Percentiles rank a stretch among this genome's conserved stretches.
Evolutionary conservation across 768 basidiomycete species (phyloP).

Genomic region (Mycena olivaceomarginata): DNA sequence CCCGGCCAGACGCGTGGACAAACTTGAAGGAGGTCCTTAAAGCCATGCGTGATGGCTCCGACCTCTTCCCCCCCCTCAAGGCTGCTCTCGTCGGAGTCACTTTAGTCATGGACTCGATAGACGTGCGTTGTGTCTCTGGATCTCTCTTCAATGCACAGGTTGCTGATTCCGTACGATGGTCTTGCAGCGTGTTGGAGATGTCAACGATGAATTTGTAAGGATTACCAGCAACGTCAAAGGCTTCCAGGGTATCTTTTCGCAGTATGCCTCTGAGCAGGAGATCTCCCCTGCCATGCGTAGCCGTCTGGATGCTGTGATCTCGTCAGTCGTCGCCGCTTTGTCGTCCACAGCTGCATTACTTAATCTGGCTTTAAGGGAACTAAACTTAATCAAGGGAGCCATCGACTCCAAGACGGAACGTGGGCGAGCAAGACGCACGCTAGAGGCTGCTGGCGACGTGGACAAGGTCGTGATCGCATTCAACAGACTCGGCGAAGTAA

Average conservation of each 20-base stretch:
- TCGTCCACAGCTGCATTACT: not conserved
- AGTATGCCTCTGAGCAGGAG: not conserved
- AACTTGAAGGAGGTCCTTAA: constrained; percentile 1
- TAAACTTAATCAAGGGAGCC: not conserved
- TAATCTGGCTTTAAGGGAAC: constrained; percentile 16
- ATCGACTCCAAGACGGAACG: not conserved
- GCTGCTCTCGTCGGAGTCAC: constrained; percentile 5
- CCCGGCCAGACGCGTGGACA: not conserved
- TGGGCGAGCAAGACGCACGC: no score
- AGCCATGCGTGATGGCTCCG: constrained; percentile 8
- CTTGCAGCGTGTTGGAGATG: not conserved
- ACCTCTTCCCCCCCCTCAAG: constrained; percentile 2
- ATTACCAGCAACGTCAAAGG: not conserved
- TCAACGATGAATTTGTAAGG: constrained; percentile 2
- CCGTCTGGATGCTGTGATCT: not conserved
- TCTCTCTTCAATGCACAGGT: not conserved
- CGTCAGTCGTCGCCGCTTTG: not conserved
- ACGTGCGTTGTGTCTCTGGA: not conserved
- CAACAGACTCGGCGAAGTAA: no score
- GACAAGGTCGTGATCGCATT: no score
- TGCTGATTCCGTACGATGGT: not conserved
- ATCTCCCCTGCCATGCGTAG: constrained; percentile 1
- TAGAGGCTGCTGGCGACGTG: no score
- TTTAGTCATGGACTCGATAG: constrained; percentile 4
- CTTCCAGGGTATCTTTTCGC: not conserved